Conservation (phyloP, 2,329 filamentous ascomycete species). For the Ceratocystis eucalypticola region DNA sequence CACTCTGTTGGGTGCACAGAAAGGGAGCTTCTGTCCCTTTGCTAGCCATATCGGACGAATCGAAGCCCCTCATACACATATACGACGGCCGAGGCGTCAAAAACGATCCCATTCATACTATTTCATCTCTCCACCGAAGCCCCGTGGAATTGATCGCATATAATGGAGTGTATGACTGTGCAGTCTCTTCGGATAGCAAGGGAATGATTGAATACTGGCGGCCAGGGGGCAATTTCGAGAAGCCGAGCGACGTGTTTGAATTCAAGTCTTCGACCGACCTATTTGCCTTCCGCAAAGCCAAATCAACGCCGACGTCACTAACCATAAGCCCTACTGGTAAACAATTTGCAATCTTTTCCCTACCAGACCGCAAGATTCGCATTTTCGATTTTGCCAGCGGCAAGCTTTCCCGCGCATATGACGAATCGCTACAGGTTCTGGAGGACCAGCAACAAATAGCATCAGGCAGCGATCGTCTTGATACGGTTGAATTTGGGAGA, state of each 20-base stretch:
- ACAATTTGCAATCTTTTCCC: conserved; percentile 77
- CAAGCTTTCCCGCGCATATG: conserved; percentile 83
- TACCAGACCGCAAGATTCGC: conserved; percentile 85
- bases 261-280: conserved; percentile 89
- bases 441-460: conserved; percentile 96
- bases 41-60: conserved; percentile 68
- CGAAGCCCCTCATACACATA: conserved; percentile 59
- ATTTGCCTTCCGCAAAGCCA: conserved; percentile 95
- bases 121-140: conserved; percentile 67
- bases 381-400: conserved; percentile 84
- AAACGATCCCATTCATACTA: conserved; percentile 58
- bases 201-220: conserved; percentile 98
- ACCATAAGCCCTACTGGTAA: conserved; percentile 75
- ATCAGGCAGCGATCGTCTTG: conserved; percentile 64
- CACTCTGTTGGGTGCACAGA: conserved; percentile 82
- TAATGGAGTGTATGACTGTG: conserved; percentile 80
- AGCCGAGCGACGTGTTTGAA: conserved; percentile 80
- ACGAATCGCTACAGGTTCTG: conserved; percentile 79
- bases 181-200: conserved; percentile 73
- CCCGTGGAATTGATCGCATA: conserved; percentile 77
- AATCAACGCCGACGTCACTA: conserved; percentile 67
- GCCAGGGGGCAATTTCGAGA: conserved; percentile 67
- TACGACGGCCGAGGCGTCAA: conserved; percentile 85
- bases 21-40: conserved; percentile 78
- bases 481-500: conserved; percentile 83